A percentile compares a stretch with the other conserved stretches of the same genome.
Conservation (phyloP, 768 basidiomycete genomes). For the Lactarius pseudohatsudake region DNA sequence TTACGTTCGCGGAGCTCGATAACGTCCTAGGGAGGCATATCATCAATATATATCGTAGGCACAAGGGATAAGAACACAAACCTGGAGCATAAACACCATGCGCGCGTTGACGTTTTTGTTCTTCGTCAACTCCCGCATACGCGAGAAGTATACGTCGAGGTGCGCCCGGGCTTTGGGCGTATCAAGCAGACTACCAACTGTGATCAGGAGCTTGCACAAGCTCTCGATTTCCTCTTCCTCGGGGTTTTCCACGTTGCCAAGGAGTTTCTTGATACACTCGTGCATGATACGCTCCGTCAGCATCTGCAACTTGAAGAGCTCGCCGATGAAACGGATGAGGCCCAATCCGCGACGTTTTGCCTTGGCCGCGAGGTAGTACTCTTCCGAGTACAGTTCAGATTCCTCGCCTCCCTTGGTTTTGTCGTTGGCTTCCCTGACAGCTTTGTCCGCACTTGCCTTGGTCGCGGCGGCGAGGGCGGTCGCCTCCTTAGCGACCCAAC, state of each 20-base stretch:
- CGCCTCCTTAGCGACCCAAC: constrained; percentile 88
- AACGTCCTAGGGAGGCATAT: constrained; percentile 61
- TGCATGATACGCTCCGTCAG: constrained; percentile 98
- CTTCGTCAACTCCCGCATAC: constrained; percentile 82
- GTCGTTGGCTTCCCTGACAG: constrained; percentile 50
- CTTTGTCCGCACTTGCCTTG: constrained; percentile 85
- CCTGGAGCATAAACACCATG: constrained; percentile 95
- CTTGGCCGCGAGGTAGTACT: constrained; percentile 95
- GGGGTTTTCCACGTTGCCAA: constrained; percentile 90
- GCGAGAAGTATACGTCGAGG: constrained; percentile 90
- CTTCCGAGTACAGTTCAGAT: constrained; percentile 85
- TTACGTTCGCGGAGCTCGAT: constrained; percentile 82
- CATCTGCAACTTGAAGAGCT: constrained; percentile 99
- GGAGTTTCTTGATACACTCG: constrained; percentile 94
- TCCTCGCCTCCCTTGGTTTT: constrained; percentile 43
- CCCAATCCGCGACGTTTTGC: constrained; percentile 97
- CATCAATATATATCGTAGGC: constrained; percentile 14
- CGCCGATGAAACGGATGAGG: constrained; percentile 97
- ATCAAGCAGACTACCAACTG: constrained; percentile 84
- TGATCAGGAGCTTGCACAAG: constrained; percentile 87
- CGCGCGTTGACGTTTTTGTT: constrained; percentile 76
- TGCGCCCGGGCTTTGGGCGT: constrained; percentile 76
- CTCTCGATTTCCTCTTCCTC: constrained; percentile 99
- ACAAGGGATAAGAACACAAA: constrained; percentile 39
- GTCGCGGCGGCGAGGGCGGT: constrained; percentile 82